These are phyloP conservation scores for Echites panduratus DNA, from an alignment of 257 asterid genomes.

Conservation along the genomic window DNA sequence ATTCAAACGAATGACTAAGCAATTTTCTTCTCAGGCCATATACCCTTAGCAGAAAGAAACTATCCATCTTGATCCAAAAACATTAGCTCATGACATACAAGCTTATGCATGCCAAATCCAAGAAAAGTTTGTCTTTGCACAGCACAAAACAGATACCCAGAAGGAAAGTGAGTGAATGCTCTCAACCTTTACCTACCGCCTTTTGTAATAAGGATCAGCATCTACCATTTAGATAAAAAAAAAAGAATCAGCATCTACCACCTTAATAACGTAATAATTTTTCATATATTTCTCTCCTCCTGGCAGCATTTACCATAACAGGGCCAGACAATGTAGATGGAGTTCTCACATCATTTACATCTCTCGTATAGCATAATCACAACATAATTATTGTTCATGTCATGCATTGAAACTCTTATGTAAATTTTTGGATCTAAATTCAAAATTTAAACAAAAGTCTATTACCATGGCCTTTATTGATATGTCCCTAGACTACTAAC, in stretches of 20 bases:
- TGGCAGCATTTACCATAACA: no score
- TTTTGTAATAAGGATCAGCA: background rate
- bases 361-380: background rate
- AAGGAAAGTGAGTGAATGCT: no score
- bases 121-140: no score
- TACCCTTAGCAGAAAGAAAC: no score
- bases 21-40: no score
- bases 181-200: no score
- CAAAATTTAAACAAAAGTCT: background rate
- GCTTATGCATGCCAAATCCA: no score
- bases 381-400: background rate
- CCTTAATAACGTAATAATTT: background rate
- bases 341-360: background rate
- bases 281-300: background rate
- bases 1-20: no score
- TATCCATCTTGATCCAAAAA: no score
- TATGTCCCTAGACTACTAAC: background rate
- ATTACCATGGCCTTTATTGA: background rate
- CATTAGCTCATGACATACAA: no score
- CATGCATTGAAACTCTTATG: background rate
- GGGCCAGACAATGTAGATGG: background rate
- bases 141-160: no score
- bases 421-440: background rate
- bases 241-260: background rate
- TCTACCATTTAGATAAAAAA: background rate